Evolutionary conservation across 495 filamentous ascomycete species (phyloP).

Genomic region (Podospora bellae-mahoneyi): DNA sequence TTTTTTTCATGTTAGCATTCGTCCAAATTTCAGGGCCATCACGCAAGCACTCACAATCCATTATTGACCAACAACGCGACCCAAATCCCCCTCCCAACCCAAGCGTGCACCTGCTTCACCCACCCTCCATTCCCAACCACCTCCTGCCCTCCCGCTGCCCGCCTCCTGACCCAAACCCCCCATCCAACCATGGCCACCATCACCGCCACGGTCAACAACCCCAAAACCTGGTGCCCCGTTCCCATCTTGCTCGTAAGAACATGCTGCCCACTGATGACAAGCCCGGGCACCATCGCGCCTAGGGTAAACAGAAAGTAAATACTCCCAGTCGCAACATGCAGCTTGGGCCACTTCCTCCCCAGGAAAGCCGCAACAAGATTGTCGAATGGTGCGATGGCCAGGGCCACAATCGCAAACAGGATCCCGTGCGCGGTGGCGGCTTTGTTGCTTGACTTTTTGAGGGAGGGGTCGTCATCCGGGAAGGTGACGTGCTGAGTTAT

Average conservation of each 20-base stretch:
- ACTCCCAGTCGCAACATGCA: conserved; percentile 48
- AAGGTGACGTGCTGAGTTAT: neutral
- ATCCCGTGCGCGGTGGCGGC: conserved; percentile 47
- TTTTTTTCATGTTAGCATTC: neutral
- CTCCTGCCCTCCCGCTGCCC: neutral
- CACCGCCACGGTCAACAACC: conserved; percentile 48
- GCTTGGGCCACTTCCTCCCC: conserved; percentile 38
- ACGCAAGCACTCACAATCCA: conserved; percentile 28
- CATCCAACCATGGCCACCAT: conserved; percentile 33
- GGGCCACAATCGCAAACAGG: conserved; percentile 50
- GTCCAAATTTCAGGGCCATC: neutral
- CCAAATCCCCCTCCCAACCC: conserved; percentile 28
- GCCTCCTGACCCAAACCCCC: conserved; percentile 40
- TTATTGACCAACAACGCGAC: conserved; percentile 31
- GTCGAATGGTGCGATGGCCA: conserved; percentile 56
- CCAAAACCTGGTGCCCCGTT: conserved; percentile 58
- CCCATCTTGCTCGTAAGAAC: conserved; percentile 51
- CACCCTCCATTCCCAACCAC: neutral
- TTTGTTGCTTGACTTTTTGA: conserved; percentile 11
- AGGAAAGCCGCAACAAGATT: conserved; percentile 48
- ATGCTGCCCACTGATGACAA: conserved; percentile 49
- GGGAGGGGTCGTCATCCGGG: neutral
- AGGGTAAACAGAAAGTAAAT: conserved; percentile 44
- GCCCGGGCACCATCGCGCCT: conserved; percentile 49
- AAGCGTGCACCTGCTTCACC: conserved; percentile 23